Base-by-base conservation (phyloP, 495 filamentous ascomycete species). In the Lepidopterella palustris region DNA sequence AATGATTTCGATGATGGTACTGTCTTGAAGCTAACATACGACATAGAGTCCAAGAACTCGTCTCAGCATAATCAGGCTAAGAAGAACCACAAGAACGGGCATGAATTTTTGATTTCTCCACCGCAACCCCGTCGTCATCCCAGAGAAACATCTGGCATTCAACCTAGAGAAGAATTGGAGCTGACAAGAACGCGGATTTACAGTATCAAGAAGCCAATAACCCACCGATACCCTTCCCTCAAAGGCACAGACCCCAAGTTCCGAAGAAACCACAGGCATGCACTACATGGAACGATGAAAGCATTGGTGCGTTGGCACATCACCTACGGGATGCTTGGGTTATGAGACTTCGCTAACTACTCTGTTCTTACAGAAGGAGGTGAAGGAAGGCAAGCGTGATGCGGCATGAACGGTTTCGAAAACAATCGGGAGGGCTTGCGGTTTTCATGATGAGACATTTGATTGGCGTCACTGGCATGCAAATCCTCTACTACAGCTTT, bases 171-270 rank as follows among this genome's bases (percentile, higher is more conserved):
- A 9, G 18, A 27, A 50, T 45, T 24, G 21, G 20, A 18, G 18
- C 27, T 32, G 18, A 49, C 21, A 5, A 20, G 31, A 48, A 20
- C 51, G 52, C 29, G 47, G 59, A 21, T 52, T 51, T 72, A 72
- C 76, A 96, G 93, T 81, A 97, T 98, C 86, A 97, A 97, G 88
- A 97, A 96, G 86, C 95, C 95, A 48, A 97, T 95, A 84, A 97
- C 93, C 75, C 83, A 92, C 79, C 83, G 93, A 82, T 98, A 98
- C 81, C 93, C 95, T 65, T 97, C 92, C 72, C 85, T 97, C 68
- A 96, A 96, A 71, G 93, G 93, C 74, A 96, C 92, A 72, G 93
- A 98, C 81, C 90, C 93, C 74, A 98, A 98, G 85, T 98, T 97
- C 84, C 87, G 93, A 77, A 84, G 93, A 79, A 98, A 98, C 82